Conservation (phyloP, 257 asterid genomes). For the Plantago major region DNA sequence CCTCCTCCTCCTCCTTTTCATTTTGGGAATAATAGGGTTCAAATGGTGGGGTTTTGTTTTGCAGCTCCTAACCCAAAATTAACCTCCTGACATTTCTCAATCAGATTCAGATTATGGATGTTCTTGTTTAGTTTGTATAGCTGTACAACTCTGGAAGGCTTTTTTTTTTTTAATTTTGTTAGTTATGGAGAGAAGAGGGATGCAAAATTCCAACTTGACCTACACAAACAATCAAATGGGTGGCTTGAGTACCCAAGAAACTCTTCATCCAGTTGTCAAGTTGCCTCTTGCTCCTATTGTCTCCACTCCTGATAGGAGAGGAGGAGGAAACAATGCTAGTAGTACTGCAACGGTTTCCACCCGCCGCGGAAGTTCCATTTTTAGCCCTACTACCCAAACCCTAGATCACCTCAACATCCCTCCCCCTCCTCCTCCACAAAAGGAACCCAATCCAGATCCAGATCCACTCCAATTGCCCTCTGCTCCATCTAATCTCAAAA, state of each 20-base stretch:
- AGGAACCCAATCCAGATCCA: slow-evolving; percentile 18
- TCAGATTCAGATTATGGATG: not conserved
- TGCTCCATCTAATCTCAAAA: too few species aligned
- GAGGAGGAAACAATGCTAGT: slow-evolving; percentile 11
- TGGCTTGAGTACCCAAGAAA: slow-evolving; percentile 10
- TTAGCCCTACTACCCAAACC: slow-evolving; percentile 59
- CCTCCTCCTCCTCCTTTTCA: too few species aligned
- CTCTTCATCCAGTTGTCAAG: slow-evolving; percentile 28
- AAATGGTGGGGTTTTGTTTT: too few species aligned
- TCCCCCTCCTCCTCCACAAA: slow-evolving; percentile 43
- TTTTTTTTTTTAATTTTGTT: not conserved
- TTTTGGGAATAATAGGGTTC: too few species aligned
- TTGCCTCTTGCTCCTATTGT: slow-evolving; percentile 40
- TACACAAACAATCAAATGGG: slow-evolving; percentile 12
- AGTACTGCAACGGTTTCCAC: slow-evolving; percentile 11
- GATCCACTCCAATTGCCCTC: not conserved
- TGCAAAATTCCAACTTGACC: too few species aligned
- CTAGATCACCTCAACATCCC: slow-evolving; percentile 8
- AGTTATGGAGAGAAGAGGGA: slow-evolving; percentile 2
- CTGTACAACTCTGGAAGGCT: too few species aligned
- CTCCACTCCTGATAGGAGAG: slow-evolving; percentile 25
- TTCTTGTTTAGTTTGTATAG: not conserved
- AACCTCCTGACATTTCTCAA: too few species aligned
- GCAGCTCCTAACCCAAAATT: too few species aligned
- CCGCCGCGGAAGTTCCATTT: slow-evolving; percentile 43